These are phyloP conservation scores for Whalleya microplaca DNA, from an alignment of 2,329 filamentous ascomycete genomes.

Conservation along the genomic window DNA sequence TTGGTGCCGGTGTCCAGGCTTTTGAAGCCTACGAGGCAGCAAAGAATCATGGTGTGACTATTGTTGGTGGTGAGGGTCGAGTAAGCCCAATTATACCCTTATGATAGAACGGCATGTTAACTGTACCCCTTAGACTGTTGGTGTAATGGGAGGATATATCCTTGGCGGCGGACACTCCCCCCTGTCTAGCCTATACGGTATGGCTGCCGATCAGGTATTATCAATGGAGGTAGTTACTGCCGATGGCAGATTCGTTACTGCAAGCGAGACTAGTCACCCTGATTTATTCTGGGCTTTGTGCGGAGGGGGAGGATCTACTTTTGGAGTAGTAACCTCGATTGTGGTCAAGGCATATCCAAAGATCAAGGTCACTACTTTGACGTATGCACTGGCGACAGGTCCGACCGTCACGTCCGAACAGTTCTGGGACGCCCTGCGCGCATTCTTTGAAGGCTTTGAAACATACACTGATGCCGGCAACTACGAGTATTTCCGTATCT, in stretches of 20 bases:
- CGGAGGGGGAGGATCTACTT: conserved; percentile 48
- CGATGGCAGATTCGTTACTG: conserved; percentile 47
- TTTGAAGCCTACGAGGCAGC: conserved; percentile 58
- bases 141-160: conserved; percentile 50
- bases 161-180: conserved; percentile 58
- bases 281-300: conserved; percentile 55
- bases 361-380: conserved; percentile 40
- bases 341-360: conserved; percentile 42
- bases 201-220: conserved; percentile 55
- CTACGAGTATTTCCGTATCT: conserved; percentile 31
- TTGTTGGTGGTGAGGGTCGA: conserved; percentile 58
- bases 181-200: conserved; percentile 50
- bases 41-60: conserved; percentile 47
- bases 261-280: conserved; percentile 43
- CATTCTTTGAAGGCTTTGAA: conserved; percentile 39
- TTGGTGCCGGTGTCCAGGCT: conserved; percentile 58
- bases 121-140: conserved; percentile 44
- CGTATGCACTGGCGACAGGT: conserved; percentile 33
- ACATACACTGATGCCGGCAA: conserved; percentile 35
- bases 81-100: conserved; percentile 7
- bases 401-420: conserved; percentile 22
- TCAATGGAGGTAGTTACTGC: conserved; percentile 51
- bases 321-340: conserved; percentile 46
- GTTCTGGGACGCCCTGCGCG: conserved; percentile 39
- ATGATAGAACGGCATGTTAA: conserved; percentile 5